Conservation (phyloP, 2,329 filamentous ascomycete genomes). For the Colletotrichum endophyticum region DNA sequence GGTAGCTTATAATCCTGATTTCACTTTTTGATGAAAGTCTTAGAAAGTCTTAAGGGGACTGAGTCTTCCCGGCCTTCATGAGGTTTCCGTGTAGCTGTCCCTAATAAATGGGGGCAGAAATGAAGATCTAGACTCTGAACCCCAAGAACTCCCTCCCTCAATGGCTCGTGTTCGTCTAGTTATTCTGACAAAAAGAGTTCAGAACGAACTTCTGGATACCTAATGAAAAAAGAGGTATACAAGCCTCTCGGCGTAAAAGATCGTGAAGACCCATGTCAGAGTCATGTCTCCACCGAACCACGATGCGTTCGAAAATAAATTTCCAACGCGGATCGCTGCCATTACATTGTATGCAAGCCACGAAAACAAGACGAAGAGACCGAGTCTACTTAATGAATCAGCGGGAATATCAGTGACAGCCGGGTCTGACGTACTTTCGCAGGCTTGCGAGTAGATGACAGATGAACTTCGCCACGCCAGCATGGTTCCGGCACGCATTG, state of each 20-base stretch:
- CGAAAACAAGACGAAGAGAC: not conserved
- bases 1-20: not conserved
- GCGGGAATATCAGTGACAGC: not conserved
- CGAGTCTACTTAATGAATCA: not conserved
- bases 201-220: not conserved
- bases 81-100: not conserved
- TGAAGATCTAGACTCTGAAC: not conserved
- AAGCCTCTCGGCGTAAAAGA: not conserved
- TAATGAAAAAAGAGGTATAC: not conserved
- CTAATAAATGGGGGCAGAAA: too few relatives aligned
- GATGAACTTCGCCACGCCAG: not conserved
- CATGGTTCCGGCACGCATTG: not conserved
- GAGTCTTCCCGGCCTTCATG: rapidly evolving
- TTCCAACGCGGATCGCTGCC: rapidly evolving
- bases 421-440: not conserved
- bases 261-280: not conserved
- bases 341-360: not conserved
- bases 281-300: not conserved
- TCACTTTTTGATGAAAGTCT: not conserved
- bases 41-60: not conserved
- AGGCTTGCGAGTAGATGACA: not conserved
- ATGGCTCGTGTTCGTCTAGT: not conserved
- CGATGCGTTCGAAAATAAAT: not conserved
- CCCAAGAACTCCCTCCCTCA: not conserved
- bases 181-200: too few relatives aligned